These are phyloP conservation scores for Pinguiococcus pyrenoidosus DNA, from an alignment of 108 stramenopile species.

Conservation along the genomic window DNA sequence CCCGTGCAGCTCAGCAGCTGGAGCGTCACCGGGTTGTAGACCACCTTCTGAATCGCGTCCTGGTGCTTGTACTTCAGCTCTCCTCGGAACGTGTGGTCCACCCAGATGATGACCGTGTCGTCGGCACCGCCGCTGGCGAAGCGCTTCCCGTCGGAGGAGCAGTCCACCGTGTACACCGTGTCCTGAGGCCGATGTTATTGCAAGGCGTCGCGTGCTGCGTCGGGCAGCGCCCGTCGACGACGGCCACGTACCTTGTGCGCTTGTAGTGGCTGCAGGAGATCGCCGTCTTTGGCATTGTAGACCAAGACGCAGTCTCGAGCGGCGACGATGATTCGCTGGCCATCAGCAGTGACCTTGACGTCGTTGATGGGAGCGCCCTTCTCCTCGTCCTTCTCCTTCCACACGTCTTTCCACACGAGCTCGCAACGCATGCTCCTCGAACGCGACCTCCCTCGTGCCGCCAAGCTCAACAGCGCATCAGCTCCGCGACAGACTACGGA, in stretches of 20 bases:
- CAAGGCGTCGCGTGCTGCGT: neutral
- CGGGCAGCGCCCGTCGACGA: neutral
- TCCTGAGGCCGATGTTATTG: conserved; percentile 1
- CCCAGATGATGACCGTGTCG: conserved; percentile 54
- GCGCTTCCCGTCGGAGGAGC: conserved; percentile 24
- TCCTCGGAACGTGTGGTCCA: conserved; percentile 42
- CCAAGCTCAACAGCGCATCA: no score
- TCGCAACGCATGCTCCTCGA: neutral
- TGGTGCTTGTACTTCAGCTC: conserved; percentile 47
- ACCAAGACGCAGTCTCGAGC: conserved; percentile 40
- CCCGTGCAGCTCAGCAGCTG: conserved; percentile 49
- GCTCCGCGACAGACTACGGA: no score
- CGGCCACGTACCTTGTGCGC: conserved; percentile 26
- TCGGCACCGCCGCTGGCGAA: conserved; percentile 59
- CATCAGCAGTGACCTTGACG: conserved; percentile 29
- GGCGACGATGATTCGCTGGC: conserved; percentile 34
- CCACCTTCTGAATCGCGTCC: conserved; percentile 40
- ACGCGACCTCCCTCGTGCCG: no score
- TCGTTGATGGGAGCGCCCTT: conserved; percentile 15
- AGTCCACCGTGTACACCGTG: conserved; percentile 41
- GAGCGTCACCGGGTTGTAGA: conserved; percentile 39
- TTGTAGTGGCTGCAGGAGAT: conserved; percentile 24
- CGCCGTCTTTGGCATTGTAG: conserved; percentile 31
- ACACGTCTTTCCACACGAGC: neutral
- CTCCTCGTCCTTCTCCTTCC: neutral